These are phyloP conservation scores for Botrytis elliptica DNA, from an alignment of 2,329 filamentous ascomycete species.

Conservation along the genomic window DNA sequence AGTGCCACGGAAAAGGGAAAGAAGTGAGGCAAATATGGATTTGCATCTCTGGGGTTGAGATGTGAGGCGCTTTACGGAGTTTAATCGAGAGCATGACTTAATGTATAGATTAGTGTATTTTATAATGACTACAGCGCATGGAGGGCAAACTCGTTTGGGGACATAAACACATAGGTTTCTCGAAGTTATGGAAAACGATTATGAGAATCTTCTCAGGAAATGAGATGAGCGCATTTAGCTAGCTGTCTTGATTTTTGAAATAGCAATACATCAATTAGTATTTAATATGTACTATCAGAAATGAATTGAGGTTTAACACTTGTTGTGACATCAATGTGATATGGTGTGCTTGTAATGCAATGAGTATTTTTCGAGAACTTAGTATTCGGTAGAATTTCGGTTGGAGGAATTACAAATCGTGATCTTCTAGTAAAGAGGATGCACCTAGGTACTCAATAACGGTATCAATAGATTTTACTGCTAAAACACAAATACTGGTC, in stretches of 20 bases:
- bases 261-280: neutral
- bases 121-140: neutral
- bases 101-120: constrained; percentile 11
- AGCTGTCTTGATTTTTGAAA: neutral
- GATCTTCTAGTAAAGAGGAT: neutral
- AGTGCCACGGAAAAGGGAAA: constrained; percentile 12
- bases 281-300: neutral
- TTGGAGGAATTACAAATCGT: neutral
- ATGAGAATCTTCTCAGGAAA: neutral
- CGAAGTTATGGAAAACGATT: neutral
- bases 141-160: neutral
- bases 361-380: neutral
- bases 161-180: neutral
- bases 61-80: neutral
- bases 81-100: neutral
- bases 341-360: neutral
- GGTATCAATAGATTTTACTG: constrained; percentile 22
- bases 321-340: neutral
- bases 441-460: neutral
- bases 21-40: neutral
- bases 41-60: neutral
- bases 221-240: neutral
- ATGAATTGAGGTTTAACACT: neutral
- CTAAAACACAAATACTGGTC: constrained; percentile 19
- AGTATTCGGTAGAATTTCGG: neutral